These are phyloP conservation scores for Bipolaris sorokiniana DNA, from an alignment of 2,329 filamentous ascomycete genomes.

Conservation along the genomic window DNA sequence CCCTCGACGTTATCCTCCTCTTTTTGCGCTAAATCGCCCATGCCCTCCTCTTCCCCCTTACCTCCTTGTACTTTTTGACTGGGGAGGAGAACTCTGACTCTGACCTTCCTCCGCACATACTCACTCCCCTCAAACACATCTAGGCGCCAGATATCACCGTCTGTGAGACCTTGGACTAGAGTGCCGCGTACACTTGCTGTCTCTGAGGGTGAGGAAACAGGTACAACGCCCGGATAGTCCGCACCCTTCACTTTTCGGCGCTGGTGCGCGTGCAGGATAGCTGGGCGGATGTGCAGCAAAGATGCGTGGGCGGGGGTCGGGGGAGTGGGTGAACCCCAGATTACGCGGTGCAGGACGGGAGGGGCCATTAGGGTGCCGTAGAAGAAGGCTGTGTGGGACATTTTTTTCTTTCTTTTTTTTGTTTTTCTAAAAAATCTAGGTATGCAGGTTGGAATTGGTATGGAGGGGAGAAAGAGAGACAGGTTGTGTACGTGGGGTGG, in stretches of 20 bases:
- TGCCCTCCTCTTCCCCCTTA: conserved; percentile 15
- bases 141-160: conserved; percentile 74
- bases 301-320: conserved; percentile 57
- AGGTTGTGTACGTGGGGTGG: too few relatives aligned
- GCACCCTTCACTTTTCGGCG: conserved; percentile 71
- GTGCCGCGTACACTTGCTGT: conserved; percentile 70
- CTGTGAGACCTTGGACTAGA: conserved; percentile 76
- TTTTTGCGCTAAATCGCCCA: conserved; percentile 31
- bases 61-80: too few relatives aligned
- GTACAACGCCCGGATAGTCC: conserved; percentile 82
- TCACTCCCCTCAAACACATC: conserved; percentile 83
- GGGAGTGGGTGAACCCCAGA: conserved; percentile 66
- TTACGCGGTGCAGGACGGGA: conserved; percentile 83
- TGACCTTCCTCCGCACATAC: conserved; percentile 64
- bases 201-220: conserved; percentile 28
- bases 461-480: too few relatives aligned
- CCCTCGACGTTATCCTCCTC: conserved; percentile 43
- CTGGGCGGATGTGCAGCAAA: conserved; percentile 71
- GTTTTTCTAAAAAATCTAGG: too few relatives aligned
- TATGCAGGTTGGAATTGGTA: too few relatives aligned
- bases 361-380: conserved; percentile 82
- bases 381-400: conserved; percentile 65
- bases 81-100: conserved; percentile 45
- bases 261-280: conserved; percentile 74
- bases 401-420: conserved; percentile 5